These are phyloP conservation scores for Nidula niveotomentosa DNA, from an alignment of 1,284 basidiomycete species.

Conservation along the genomic window DNA sequence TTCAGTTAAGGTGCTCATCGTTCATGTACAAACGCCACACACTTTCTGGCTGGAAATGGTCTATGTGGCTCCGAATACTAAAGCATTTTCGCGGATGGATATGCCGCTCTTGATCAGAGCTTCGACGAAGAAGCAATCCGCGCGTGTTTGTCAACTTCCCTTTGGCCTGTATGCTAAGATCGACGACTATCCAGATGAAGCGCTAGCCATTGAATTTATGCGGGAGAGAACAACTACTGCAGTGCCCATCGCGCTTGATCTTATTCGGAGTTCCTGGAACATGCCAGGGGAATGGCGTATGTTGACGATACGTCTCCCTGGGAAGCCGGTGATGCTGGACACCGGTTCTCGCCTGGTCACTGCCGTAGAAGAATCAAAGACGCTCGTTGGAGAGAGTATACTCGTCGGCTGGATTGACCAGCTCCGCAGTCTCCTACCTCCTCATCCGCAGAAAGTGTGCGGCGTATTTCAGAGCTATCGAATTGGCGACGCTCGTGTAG, in stretches of 20 bases:
- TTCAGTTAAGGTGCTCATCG: no score
- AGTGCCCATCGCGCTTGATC: slow-evolving; percentile 16
- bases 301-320: slow-evolving; percentile 10
- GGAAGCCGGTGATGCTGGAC: not conserved
- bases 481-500: slow-evolving; percentile 7
- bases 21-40: not conserved
- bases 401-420: slow-evolving; percentile 16
- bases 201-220: slow-evolving; percentile 16
- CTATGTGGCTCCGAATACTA: not conserved
- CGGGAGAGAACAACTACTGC: slow-evolving; percentile 16
- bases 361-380: no score
- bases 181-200: not conserved
- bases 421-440: slow-evolving; percentile 14
- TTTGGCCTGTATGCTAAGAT: not conserved
- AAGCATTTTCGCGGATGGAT: not conserved
- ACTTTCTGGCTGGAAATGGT: not conserved
- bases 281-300: slow-evolving; percentile 1
- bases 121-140: not conserved
- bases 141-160: not conserved
- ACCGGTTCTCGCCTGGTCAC: no score
- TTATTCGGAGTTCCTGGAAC: slow-evolving; percentile 6
- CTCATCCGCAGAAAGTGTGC: slow-evolving; percentile 9
- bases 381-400: not conserved
- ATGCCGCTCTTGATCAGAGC: not conserved
- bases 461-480: slow-evolving; percentile 9